These are phyloP conservation scores for Penicillium macrosclerotiorum DNA, from an alignment of 495 filamentous ascomycete species.

Conservation along the genomic window DNA sequence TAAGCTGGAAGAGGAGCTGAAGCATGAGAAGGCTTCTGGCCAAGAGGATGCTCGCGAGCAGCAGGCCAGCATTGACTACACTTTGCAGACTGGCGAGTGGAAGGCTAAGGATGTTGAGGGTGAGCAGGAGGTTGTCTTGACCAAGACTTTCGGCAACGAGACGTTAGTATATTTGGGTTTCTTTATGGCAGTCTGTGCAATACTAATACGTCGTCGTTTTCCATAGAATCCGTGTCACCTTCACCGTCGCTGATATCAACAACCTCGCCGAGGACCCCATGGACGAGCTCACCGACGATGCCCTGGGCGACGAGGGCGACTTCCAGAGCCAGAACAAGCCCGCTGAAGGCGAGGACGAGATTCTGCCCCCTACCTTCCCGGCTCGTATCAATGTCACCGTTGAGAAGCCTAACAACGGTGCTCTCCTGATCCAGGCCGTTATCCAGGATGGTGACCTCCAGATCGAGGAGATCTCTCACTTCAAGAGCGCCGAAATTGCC, in stretches of 20 bases:
- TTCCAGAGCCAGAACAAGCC: conserved; percentile 54
- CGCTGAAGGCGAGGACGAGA: conserved; percentile 56
- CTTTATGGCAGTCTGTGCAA: neutral
- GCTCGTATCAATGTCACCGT: conserved; percentile 82
- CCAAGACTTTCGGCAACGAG: conserved; percentile 82
- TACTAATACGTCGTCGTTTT: conserved; percentile 10
- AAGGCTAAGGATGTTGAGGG: conserved; percentile 73
- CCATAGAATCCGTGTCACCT: conserved; percentile 81
- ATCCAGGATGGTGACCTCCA: conserved; percentile 84
- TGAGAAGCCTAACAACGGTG: conserved; percentile 78
- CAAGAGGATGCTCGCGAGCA: conserved; percentile 44
- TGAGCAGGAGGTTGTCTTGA: conserved; percentile 82
- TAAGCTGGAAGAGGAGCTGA: conserved; percentile 49
- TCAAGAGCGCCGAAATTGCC: conserved; percentile 68
- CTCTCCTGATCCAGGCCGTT: conserved; percentile 80
- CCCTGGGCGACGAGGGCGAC: conserved; percentile 49
- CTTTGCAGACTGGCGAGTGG: conserved; percentile 70
- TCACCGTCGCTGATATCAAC: conserved; percentile 90
- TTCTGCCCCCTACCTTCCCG: conserved; percentile 63
- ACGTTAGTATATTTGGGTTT: conserved; percentile 48
- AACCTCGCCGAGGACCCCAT: conserved; percentile 58
- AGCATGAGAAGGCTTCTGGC: conserved; percentile 45
- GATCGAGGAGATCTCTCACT: conserved; percentile 91
- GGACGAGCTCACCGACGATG: conserved; percentile 47
- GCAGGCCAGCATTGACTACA: conserved; percentile 74